phyloP scores from a whole-genome alignment of 768 basidiomycete genomes.

The Mycena rosella region DNA sequence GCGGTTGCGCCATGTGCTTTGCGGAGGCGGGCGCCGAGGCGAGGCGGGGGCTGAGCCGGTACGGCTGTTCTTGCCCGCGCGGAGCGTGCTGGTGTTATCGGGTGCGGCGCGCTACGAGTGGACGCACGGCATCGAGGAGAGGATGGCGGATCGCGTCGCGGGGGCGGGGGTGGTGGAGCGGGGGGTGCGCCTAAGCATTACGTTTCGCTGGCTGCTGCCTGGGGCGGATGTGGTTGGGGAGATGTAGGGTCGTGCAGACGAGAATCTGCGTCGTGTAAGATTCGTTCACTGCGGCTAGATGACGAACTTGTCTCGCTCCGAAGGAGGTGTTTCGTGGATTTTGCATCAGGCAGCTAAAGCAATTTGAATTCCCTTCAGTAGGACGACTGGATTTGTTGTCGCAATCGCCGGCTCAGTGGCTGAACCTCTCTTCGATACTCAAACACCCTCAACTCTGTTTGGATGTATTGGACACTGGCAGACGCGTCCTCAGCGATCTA shows the following conservation, averaged over 20 bases:
- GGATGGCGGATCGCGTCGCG: constrained; percentile 69
- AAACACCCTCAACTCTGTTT: no score
- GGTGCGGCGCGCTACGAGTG: constrained; percentile 88
- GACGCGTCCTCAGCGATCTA: no score
- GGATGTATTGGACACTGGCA: no score
- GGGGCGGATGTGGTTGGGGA: constrained; percentile 86
- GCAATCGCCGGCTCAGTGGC: no score
- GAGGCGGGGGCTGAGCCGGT: constrained; percentile 32
- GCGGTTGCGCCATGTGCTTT: constrained; percentile 87
- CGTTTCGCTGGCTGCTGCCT: constrained; percentile 87
- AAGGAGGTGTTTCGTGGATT: no score
- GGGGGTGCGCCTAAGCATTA: constrained; percentile 79
- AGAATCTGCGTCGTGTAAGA: not conserved
- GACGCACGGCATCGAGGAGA: constrained; percentile 87
- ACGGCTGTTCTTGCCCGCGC: constrained; percentile 72
- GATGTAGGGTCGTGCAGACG: not conserved
- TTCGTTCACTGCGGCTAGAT: no score
- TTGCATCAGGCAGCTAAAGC: no score
- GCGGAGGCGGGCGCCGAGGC: constrained; percentile 9
- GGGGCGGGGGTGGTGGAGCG: constrained; percentile 60
- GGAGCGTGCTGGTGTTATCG: constrained; percentile 83
- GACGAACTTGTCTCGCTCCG: no score
- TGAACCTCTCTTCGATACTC: no score
- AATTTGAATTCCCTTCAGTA: no score
- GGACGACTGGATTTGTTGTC: no score